phyloP scores from a whole-genome alignment of 768 basidiomycete genomes.

The Trametes punicea region DNA sequence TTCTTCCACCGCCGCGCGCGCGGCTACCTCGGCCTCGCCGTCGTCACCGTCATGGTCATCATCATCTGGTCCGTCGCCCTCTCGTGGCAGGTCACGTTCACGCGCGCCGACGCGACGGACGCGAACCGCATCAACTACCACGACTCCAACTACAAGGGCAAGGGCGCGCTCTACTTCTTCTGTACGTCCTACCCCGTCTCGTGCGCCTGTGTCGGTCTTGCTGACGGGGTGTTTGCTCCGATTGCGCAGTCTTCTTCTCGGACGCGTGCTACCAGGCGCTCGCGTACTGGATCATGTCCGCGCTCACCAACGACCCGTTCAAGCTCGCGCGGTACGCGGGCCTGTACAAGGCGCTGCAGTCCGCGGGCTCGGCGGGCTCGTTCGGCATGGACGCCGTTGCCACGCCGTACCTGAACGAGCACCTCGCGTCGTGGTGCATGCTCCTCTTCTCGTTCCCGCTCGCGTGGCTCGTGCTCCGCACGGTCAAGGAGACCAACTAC shows the following conservation, averaged over 20 bases:
- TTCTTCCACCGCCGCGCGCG: conserved; percentile 36
- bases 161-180: conserved; percentile 40
- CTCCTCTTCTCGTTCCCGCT: conserved; percentile 36
- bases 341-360: conserved; percentile 40
- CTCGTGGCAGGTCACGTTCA: conserved; percentile 40
- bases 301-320: conserved; percentile 45
- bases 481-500: conserved; percentile 38
- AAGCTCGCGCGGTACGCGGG: conserved; percentile 43
- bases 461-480: conserved; percentile 32
- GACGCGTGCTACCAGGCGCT: conserved; percentile 37
- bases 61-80: conserved; percentile 39
- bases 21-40: conserved; percentile 36
- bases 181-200: conserved; percentile 24
- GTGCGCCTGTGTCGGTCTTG: not conserved
- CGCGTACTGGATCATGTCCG: conserved; percentile 40
- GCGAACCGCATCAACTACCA: conserved; percentile 30
- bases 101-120: conserved; percentile 21
- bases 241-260: conserved; percentile 36
- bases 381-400: conserved; percentile 45
- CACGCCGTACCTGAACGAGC: conserved; percentile 44
- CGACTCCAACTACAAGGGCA: conserved; percentile 32
- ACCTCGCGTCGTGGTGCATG: conserved; percentile 35
- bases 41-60: conserved; percentile 32
- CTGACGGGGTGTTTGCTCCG: not conserved
- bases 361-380: conserved; percentile 36